Evolutionary conservation across 108 stramenopile genomes (phyloP).

Genomic region (Stephanodiscus triporus): DNA sequence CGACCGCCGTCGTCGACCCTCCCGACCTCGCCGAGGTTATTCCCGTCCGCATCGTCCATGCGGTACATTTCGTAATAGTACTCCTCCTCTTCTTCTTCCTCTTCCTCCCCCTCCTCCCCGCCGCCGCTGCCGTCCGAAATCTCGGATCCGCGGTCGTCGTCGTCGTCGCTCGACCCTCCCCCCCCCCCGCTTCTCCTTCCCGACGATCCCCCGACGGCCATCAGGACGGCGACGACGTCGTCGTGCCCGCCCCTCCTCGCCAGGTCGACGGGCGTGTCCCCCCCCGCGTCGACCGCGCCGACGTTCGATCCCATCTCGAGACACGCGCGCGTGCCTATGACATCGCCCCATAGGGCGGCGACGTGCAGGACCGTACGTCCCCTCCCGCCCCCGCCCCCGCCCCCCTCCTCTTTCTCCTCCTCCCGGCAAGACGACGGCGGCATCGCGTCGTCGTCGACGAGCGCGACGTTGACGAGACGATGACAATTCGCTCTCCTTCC

Average conservation of each 20-base stretch:
- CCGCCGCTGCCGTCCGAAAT: neutral
- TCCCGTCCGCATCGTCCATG: conserved; percentile 23
- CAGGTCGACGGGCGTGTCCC: conserved; percentile 24
- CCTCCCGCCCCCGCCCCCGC: conserved; percentile 4
- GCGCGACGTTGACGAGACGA: neutral
- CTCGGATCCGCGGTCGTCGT: neutral
- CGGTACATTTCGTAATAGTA: conserved; percentile 50
- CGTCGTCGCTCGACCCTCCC: neutral
- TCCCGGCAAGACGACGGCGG: neutral
- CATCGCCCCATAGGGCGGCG: conserved; percentile 46
- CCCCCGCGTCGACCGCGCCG: conserved; percentile 28
- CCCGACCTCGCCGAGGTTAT: neutral
- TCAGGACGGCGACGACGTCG: conserved; percentile 11
- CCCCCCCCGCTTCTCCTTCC: neutral
- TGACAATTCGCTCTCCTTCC: neutral
- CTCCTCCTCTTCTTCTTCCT: conserved; percentile 19
- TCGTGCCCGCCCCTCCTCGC: conserved; percentile 24
- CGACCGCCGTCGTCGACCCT: neutral
- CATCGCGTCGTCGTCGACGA: neutral
- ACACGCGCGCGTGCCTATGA: conserved; percentile 23
- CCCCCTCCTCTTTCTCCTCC: neutral
- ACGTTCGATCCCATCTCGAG: conserved; percentile 44
- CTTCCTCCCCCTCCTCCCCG: neutral
- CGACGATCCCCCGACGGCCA: neutral
- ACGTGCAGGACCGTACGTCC: conserved; percentile 42